A percentile compares a stretch with the other conserved stretches of the same genome.
phyloP scores from a whole-genome alignment of 2,329 filamentous ascomycete genomes.

The Pseudogymnoascus sp. region DNA sequence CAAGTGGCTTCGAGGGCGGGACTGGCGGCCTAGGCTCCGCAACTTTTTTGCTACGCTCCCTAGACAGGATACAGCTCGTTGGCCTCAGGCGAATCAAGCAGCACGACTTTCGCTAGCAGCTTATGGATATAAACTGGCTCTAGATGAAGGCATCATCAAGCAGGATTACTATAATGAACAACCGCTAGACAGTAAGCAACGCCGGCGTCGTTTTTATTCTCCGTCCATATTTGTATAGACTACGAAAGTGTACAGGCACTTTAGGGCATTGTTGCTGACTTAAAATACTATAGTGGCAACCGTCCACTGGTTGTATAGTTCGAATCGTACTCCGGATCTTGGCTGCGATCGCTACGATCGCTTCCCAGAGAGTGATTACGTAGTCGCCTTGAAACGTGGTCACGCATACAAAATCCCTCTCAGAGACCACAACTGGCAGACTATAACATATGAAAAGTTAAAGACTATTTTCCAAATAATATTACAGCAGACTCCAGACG shows the following conservation, averaged over 20 bases:
- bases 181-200: neutral
- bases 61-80: neutral
- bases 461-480: neutral
- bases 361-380: neutral
- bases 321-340: neutral
- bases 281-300: neutral
- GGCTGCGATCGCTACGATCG: neutral
- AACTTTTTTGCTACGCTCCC: neutral
- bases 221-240: neutral
- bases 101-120: neutral
- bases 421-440: neutral
- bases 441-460: neutral
- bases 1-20: neutral
- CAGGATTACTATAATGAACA: neutral
- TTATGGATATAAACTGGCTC: neutral
- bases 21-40: neutral
- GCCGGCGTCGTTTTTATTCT: neutral
- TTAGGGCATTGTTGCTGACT: neutral
- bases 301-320: neutral
- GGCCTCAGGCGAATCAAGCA: slow-evolving; percentile 3
- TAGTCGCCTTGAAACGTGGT: neutral
- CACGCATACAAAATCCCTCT: neutral
- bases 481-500: neutral
- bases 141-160: neutral
- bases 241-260: neutral